These are phyloP conservation scores for Carpinus viminea DNA, from an alignment of 306 rosid genomes.

Conservation along the genomic window DNA sequence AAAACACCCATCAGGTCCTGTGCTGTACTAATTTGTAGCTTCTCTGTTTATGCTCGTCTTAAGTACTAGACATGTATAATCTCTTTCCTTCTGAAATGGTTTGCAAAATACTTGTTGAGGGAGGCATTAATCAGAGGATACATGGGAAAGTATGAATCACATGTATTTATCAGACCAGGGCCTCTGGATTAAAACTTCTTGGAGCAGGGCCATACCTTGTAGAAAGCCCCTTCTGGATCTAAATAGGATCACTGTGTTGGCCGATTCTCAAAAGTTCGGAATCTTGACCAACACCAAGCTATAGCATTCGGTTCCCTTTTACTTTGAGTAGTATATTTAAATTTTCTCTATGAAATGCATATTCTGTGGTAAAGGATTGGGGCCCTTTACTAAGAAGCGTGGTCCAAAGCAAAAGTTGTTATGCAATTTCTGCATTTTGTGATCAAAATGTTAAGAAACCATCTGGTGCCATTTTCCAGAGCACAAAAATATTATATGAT, in stretches of 20 bases:
- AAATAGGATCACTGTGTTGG: neutral
- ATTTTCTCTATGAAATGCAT: neutral
- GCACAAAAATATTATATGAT: neutral
- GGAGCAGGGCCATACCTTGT: neutral
- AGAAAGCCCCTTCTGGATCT: neutral
- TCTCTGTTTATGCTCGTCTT: neutral
- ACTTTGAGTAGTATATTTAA: neutral
- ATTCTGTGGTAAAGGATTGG: neutral
- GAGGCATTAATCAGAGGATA: neutral
- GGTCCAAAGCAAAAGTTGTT: neutral
- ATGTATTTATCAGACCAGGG: neutral
- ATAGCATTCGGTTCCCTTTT: neutral
- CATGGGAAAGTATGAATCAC: neutral
- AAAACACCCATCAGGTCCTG: neutral
- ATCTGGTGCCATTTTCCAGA: neutral
- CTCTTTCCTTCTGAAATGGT: neutral
- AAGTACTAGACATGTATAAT: neutral
- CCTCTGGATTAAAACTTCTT: neutral
- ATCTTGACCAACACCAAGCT: neutral
- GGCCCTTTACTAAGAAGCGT: neutral
- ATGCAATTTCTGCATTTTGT: neutral
- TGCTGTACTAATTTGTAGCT: neutral
- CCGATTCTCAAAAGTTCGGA: neutral
- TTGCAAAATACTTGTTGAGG: neutral
- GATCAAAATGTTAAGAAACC: neutral